Evolutionary conservation across 2,329 filamentous ascomycete genomes (phyloP).

Genomic region (Pestalotiopsis fici): DNA sequence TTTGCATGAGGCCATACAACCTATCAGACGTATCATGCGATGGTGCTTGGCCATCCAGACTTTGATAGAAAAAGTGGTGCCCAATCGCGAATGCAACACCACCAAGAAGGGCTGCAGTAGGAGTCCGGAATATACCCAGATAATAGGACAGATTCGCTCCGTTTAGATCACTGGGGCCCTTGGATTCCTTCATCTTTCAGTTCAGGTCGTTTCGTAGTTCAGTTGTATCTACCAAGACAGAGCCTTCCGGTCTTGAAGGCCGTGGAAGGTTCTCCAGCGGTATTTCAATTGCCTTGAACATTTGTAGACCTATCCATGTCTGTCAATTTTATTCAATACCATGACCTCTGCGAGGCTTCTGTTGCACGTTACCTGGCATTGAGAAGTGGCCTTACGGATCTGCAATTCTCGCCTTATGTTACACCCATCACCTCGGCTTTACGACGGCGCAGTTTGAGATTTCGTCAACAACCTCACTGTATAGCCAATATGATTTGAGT

Average conservation of each 20-base stretch:
- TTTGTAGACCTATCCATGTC: neutral
- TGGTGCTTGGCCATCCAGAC: neutral
- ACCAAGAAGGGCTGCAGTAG: neutral
- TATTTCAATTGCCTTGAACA: neutral
- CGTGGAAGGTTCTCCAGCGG: neutral
- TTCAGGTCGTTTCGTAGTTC: neutral
- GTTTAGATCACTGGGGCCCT: neutral
- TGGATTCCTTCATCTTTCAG: neutral
- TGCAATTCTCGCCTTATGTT: neutral
- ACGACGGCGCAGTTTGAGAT: neutral
- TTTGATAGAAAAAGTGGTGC: neutral
- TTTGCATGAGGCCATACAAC: neutral
- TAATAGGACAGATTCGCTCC: neutral
- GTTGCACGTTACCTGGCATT: neutral
- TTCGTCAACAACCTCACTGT: neutral
- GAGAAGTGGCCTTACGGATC: neutral
- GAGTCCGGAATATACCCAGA: neutral
- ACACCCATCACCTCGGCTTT: neutral
- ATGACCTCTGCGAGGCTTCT: neutral
- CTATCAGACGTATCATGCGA: neutral
- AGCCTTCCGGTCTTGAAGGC: neutral
- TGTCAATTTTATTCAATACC: neutral
- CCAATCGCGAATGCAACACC: neutral
- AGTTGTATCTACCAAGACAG: neutral
- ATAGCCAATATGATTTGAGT: neutral